phyloP scores from a whole-genome alignment of 495 filamentous ascomycete species.

The Penicillium macrosclerotiorum region DNA sequence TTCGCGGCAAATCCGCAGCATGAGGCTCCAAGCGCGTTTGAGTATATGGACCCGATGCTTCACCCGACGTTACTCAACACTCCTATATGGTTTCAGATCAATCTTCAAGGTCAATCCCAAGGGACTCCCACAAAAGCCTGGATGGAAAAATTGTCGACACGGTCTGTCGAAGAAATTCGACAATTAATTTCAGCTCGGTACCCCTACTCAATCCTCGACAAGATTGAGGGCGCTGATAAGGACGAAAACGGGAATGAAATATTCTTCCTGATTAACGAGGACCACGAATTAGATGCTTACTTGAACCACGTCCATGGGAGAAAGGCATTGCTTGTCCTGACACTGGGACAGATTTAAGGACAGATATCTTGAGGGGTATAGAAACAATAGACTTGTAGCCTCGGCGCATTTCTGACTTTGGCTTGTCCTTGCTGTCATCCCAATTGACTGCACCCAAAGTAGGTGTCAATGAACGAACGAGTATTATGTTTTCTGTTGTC shows the following conservation, averaged over 20 bases:
- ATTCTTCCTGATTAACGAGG: conserved; percentile 58
- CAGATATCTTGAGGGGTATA: too few species aligned
- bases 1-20: conserved; percentile 41
- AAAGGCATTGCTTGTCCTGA: conserved; percentile 66
- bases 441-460: too few species aligned
- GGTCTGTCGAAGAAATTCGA: conserved; percentile 56
- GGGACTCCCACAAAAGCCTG: conserved; percentile 49
- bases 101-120: conserved; percentile 50
- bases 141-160: conserved; percentile 56
- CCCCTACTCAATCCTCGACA: conserved; percentile 52
- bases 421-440: too few species aligned
- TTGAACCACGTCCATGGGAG: conserved; percentile 59
- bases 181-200: conserved; percentile 53
- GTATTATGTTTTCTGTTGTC: too few species aligned
- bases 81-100: conserved; percentile 64
- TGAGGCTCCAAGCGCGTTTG: conserved; percentile 35
- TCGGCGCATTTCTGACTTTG: too few species aligned
- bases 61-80: conserved; percentile 33
- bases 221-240: conserved; percentile 65
- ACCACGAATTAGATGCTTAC: conserved; percentile 70
- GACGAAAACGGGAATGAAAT: conserved; percentile 57
- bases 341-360: conserved; percentile 25
- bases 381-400: conserved; percentile 1
- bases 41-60: conserved; percentile 38
- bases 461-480: too few species aligned